phyloP scores from a whole-genome alignment of 257 asterid genomes.

The Rhazya stricta region DNA sequence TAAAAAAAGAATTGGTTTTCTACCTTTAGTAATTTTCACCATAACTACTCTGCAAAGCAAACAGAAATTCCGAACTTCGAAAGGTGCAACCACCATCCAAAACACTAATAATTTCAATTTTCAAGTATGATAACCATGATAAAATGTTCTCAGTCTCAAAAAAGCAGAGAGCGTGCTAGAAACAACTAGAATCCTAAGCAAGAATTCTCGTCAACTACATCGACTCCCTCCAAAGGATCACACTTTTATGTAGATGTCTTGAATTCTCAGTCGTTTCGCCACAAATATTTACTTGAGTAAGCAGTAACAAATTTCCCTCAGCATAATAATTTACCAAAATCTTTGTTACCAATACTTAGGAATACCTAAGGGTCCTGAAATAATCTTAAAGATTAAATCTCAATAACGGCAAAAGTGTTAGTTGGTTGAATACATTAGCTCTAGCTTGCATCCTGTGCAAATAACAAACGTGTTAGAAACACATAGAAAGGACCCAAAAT shows the following conservation, averaged over 20 bases:
- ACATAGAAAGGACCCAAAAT: not conserved
- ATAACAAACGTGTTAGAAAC: not conserved
- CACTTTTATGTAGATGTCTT: not conserved
- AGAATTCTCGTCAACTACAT: not conserved
- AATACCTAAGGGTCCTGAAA: not conserved
- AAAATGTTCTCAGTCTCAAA: not conserved
- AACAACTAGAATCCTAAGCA: not conserved
- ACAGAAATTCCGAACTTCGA: not conserved
- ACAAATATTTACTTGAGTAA: not conserved
- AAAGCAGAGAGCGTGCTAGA: not conserved
- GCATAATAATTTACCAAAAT: not conserved
- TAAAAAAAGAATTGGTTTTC: not conserved
- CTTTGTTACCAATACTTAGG: not conserved
- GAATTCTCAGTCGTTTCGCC: not conserved
- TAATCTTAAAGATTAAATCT: not conserved
- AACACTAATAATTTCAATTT: slow-evolving; percentile 2
- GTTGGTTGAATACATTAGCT: not conserved
- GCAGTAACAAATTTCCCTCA: not conserved
- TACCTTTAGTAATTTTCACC: not conserved
- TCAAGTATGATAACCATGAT: not conserved
- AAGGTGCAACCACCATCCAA: not conserved
- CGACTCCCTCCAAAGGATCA: not conserved
- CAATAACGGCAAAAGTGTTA: not conserved
- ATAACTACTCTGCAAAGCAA: not conserved
- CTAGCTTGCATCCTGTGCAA: slow-evolving; percentile 6